Evolutionary conservation across 169 alveolate species (phyloP), one percentile per base, ranked within the genome.

Genomic region (Theileria parva): DNA sequence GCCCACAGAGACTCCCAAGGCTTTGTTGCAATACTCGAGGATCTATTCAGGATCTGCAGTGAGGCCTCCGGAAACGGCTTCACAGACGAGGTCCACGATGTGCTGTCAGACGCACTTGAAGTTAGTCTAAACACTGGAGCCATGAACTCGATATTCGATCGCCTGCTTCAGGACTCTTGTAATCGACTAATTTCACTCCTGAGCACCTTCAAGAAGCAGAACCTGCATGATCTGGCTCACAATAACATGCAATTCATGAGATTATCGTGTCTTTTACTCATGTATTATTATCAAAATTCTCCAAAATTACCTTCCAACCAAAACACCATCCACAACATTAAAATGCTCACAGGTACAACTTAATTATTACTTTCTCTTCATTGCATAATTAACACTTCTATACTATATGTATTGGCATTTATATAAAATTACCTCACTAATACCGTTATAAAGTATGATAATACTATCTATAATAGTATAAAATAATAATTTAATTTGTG

Each of bases 171-270:
- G 30, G 64, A 55, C 12, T 17, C 64, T 15, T 55, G 30, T 17
- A 55, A 8, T 15, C 4, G 64, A 55, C 23, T 55, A 15, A 4
- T 21, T 21, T 17, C 64, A 17, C 27, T 55, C 7, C 30, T 55
- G 30, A n/a, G 30, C 30, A 69, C 4, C 37, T 28, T 4, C 11
- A 15, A 15, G 6, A 69, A 25, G 37, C 32, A 15, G 4, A 50
- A 23, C 66, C 6, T 69, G 19, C 48, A 50, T 7, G 37, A 34
- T 44, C 51, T 51, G 66, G 64, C 77, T 3, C 50, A 4, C 3
- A 74, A 50, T 15, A 44, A 69, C 51, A 19, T 69, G 66, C 77
- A 69, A 15, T 27, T 69, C 11, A 28, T 69, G 66, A n/a, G 66
- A 15, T 13, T 44, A 23, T 5, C 77, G 7, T n/a, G 73, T 19